These are phyloP conservation scores for Amanita jacksonii DNA, from an alignment of 768 basidiomycete genomes.

Conservation along the genomic window DNA sequence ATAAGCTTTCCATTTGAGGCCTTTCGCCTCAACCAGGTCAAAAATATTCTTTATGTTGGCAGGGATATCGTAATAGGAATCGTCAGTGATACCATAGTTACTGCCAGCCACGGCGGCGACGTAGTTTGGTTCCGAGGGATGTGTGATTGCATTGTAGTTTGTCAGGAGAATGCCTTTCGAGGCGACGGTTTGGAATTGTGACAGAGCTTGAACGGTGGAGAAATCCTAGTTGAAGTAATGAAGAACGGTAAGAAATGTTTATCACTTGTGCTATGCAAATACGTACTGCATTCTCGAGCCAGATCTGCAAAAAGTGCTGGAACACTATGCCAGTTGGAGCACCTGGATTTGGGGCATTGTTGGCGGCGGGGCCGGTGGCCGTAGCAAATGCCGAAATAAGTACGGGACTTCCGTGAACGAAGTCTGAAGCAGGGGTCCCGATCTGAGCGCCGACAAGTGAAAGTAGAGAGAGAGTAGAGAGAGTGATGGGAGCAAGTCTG, in stretches of 20 bases:
- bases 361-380: background rate
- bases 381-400: background rate
- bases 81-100: conserved; percentile 33
- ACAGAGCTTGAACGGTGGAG: background rate
- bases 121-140: conserved; percentile 58
- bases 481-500: background rate
- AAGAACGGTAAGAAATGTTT: conserved; percentile 6
- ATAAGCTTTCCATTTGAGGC: conserved; percentile 52
- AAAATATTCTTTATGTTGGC: conserved; percentile 46
- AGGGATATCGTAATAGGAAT: conserved; percentile 29
- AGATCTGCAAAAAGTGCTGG: conserved; percentile 30
- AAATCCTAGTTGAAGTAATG: background rate
- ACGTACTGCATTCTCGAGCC: conserved; percentile 44
- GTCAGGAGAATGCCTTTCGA: conserved; percentile 38
- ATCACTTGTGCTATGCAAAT: conserved; percentile 18
- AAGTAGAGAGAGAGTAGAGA: background rate
- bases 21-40: conserved; percentile 49
- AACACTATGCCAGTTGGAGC: conserved; percentile 17
- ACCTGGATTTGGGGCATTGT: background rate
- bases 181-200: conserved; percentile 25
- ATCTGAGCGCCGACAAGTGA: background rate
- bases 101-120: conserved; percentile 35
- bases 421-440: no score
- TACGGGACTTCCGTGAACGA: background rate
- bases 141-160: conserved; percentile 41